phyloP scores from a whole-genome alignment of 2,329 filamentous ascomycete species.

The Catunica adiposa region DNA sequence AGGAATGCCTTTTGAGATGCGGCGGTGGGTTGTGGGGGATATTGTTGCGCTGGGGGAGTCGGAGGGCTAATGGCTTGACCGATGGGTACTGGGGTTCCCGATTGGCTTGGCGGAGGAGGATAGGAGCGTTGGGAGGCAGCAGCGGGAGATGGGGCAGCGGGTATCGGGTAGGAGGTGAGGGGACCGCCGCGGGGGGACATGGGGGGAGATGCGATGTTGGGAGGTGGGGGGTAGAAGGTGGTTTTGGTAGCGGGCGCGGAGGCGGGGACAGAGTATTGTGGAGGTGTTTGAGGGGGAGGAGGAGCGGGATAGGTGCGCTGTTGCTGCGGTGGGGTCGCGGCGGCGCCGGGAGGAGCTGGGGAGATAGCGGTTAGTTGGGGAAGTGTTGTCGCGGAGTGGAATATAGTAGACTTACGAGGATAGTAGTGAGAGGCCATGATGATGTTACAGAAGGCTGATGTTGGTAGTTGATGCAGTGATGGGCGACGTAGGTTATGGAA shows the following conservation, averaged over 20 bases:
- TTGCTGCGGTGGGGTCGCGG: conserved; percentile 15
- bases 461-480: neutral
- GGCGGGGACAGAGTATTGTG: conserved; percentile 19
- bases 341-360: conserved; percentile 27
- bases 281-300: conserved; percentile 14
- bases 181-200: conserved; percentile 19
- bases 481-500: neutral
- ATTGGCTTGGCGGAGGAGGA: conserved; percentile 17
- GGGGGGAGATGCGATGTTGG: conserved; percentile 20
- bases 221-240: conserved; percentile 30
- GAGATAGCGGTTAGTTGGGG: conserved; percentile 15
- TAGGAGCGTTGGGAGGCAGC: conserved; percentile 18
- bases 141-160: conserved; percentile 17
- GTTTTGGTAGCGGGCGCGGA: conserved; percentile 31
- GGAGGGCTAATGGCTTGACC: too few species aligned
- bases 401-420: conserved; percentile 25
- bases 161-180: conserved; percentile 21
- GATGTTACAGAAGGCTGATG: too few species aligned
- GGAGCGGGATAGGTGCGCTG: conserved; percentile 14
- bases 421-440: conserved; percentile 22
- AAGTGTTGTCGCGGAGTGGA: neutral
- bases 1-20: too few species aligned
- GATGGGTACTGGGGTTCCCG: conserved; percentile 15
- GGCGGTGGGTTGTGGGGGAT: too few species aligned
- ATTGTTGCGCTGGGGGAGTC: too few species aligned